phyloP scores from a whole-genome alignment of 345 rosid genomes.

The Brassica incana region DNA sequence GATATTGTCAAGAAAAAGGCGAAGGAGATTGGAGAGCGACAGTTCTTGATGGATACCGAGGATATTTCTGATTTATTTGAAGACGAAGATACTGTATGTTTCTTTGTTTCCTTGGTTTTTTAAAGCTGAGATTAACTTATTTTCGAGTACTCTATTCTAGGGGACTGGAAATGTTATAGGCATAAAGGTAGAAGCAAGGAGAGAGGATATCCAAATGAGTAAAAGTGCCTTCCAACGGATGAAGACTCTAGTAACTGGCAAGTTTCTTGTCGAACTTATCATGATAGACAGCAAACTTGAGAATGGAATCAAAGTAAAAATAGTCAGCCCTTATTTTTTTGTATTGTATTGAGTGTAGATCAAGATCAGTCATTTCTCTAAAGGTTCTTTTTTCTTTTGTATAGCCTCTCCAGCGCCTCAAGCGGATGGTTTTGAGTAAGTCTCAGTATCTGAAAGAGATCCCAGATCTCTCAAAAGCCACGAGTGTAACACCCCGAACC shows the following conservation, averaged over 20 bases:
- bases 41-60: background rate
- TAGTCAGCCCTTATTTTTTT: background rate
- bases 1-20: background rate
- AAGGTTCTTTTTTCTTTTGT: background rate
- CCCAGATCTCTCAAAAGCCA: background rate
- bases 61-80: background rate
- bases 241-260: background rate
- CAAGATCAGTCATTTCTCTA: background rate
- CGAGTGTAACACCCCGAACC: background rate
- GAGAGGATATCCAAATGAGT: background rate
- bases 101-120: background rate
- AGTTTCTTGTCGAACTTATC: slow-evolving; percentile 23
- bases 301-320: slow-evolving; percentile 20
- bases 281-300: background rate
- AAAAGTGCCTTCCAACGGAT: background rate
- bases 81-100: background rate
- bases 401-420: background rate
- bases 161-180: background rate
- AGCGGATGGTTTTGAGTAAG: background rate
- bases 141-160: too few species aligned
- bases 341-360: background rate
- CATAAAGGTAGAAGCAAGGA: background rate
- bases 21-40: background rate
- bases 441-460: background rate
- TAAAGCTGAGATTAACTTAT: background rate